These are phyloP conservation scores for Neostapfia colusana DNA, from an alignment of 176 grass and related monocot species.

Conservation along the genomic window DNA sequence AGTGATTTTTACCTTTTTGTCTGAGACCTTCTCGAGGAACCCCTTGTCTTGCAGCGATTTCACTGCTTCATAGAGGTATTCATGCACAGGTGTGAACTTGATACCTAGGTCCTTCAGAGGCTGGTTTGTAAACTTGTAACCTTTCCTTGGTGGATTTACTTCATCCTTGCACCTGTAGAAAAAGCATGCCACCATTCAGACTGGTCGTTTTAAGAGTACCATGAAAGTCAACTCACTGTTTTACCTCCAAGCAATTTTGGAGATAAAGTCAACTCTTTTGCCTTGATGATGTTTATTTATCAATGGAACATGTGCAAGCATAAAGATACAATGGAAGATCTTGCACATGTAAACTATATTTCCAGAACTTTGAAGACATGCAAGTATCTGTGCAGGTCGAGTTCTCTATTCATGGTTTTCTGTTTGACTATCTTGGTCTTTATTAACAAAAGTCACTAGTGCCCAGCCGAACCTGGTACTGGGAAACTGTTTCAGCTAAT, in stretches of 20 bases:
- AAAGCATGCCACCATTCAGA: not conserved
- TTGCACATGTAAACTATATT: not conserved
- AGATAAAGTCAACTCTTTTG: not conserved
- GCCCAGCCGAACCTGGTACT: not conserved
- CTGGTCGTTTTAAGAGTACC: not conserved
- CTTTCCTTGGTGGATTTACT: slow-evolving; percentile 52
- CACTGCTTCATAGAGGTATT: slow-evolving; percentile 49
- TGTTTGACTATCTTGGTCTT: not conserved
- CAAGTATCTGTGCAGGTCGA: no score
- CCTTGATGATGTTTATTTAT: not conserved
- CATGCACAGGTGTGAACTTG: slow-evolving; percentile 45
- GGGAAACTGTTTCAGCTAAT: not conserved
- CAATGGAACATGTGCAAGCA: not conserved
- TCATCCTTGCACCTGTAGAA: slow-evolving; percentile 50
- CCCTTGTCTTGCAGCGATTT: slow-evolving; percentile 55
- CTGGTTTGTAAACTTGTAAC: slow-evolving; percentile 58
- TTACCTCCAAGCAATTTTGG: slow-evolving; percentile 13
- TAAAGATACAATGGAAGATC: not conserved
- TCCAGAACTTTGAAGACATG: no score
- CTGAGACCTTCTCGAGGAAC: slow-evolving; percentile 30
- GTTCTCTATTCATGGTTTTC: not conserved
- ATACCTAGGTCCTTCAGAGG: slow-evolving; percentile 56
- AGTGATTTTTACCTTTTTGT: slow-evolving; percentile 25
- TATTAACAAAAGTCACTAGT: not conserved
- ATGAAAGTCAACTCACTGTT: not conserved